Percentiles rank a stretch among this genome's conserved stretches.
Evolutionary conservation across 2,329 filamentous ascomycete species (phyloP).

Genomic region (Sporothrix pallida): DNA sequence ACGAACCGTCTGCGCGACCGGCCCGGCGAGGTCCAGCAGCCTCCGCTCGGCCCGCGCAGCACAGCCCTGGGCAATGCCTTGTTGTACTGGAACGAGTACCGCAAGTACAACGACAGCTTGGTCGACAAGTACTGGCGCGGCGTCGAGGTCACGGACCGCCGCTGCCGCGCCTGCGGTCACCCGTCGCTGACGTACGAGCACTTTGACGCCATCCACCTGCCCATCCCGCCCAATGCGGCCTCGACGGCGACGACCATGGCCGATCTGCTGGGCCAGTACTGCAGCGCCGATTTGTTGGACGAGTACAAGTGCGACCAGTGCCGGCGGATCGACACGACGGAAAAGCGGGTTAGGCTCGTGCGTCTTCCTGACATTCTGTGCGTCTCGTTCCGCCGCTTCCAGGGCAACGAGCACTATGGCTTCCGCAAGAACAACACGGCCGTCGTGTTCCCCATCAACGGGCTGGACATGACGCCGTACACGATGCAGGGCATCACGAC

Average conservation of each 20-base stretch:
- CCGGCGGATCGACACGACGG: slow-evolving; percentile 68
- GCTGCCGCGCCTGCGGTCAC: slow-evolving; percentile 66
- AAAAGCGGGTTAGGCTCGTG: slow-evolving; percentile 74
- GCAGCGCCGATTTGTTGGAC: slow-evolving; percentile 68
- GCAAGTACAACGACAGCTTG: slow-evolving; percentile 72
- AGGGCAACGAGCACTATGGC: slow-evolving; percentile 45
- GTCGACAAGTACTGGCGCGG: slow-evolving; percentile 81
- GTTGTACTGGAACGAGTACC: slow-evolving; percentile 76
- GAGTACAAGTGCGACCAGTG: slow-evolving; percentile 78
- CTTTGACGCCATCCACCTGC: slow-evolving; percentile 61
- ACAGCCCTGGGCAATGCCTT: slow-evolving; percentile 61
- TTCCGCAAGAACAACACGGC: slow-evolving; percentile 70
- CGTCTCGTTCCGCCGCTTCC: slow-evolving; percentile 71
- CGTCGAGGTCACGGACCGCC: slow-evolving; percentile 72
- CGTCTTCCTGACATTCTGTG: slow-evolving; percentile 81
- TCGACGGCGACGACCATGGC: slow-evolving; percentile 50
- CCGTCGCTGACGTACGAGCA: slow-evolving; percentile 52
- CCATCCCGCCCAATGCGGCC: slow-evolving; percentile 45
- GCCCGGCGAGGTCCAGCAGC: slow-evolving; percentile 38
- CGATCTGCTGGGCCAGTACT: slow-evolving; percentile 73
- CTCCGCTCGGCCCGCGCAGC: slow-evolving; percentile 41
- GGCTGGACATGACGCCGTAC: slow-evolving; percentile 63
- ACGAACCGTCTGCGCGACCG: slow-evolving; percentile 67
- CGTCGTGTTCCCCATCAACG: slow-evolving; percentile 77
- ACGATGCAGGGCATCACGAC: slow-evolving; percentile 36